Evolutionary conservation across 179 eudicot species (phyloP), one percentile per base, ranked within the genome.

Genomic region (Heliamphora ciliata): DNA sequence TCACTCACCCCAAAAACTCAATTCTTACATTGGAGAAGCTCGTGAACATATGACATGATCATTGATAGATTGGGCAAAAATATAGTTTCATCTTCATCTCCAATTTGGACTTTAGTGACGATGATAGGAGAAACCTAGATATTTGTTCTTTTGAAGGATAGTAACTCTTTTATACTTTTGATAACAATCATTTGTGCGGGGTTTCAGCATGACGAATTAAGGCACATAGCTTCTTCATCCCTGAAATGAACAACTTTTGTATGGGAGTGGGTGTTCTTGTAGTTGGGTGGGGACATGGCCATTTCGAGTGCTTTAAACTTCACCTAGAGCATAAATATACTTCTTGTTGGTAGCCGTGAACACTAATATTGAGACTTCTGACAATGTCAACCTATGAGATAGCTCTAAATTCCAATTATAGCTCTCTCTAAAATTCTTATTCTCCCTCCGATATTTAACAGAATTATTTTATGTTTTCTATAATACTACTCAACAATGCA

Each of bases 281-380:
- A 40, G n/a, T 58, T 76, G 67, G 67, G 46, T 75, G 78, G 78
- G 7, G 21, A 74, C 17, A 18, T 31, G 47, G 4, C 79, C 77
- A 52, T 52, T 51, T 74, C 21, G 46, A 54, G 14, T 74, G 61
- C 8, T 74, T 21, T 74, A 21, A 21, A 4, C 40, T 52, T 51
- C 77, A 74, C 2, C 44, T 18, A 10, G 15, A 50, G 61, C 47
- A 51, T 54, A 54, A 44, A 51, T 21, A 1, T 31, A 21, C 46
- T 21, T 74, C 61, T n/a, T 52, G 52, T 74, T 52, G 15, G n/a
- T 21, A 10, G 17, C 17, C 14, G 6, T 72, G 61, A 74, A 10
- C 63, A 21, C 7, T 51, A 52, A 21, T 13, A 40, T 56, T 31
- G 21, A 31, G 46, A 50, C 79, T 14, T 76, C 56, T 76, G 64